Conservation (phyloP, 345 rosid genomes). For the Lagerstroemia speciosa region DNA sequence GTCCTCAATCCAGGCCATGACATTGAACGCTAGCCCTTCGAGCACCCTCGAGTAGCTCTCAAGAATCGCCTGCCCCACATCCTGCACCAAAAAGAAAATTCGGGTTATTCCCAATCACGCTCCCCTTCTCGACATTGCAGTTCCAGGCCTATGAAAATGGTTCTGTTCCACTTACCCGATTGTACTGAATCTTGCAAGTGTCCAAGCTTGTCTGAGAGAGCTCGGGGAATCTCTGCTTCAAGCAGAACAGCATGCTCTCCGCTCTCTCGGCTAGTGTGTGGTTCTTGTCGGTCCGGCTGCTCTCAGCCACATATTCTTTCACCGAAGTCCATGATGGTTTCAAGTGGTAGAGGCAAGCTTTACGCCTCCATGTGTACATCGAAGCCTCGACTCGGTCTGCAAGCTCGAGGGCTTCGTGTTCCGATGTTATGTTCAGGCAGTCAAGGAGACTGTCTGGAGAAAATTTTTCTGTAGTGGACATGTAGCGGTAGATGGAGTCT, state of each 20-base stretch:
- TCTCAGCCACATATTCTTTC: slow-evolving; percentile 12
- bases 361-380: slow-evolving; percentile 16
- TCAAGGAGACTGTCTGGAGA: slow-evolving; percentile 13
- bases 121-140: too few relatives aligned
- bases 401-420: slow-evolving; percentile 15
- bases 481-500: slow-evolving; percentile 11
- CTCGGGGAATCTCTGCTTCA: slow-evolving; percentile 18
- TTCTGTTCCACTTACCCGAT: slow-evolving; percentile 6
- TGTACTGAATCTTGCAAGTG: slow-evolving; percentile 20
- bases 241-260: slow-evolving; percentile 12
- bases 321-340: slow-evolving; percentile 19
- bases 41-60: slow-evolving; percentile 22
- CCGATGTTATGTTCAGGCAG: slow-evolving; percentile 8
- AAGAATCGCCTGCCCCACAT: slow-evolving; percentile 18
- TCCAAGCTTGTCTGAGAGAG: slow-evolving; percentile 21
- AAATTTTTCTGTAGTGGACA: slow-evolving; percentile 10
- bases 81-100: slow-evolving; percentile 9
- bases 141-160: too few relatives aligned
- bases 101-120: too few relatives aligned
- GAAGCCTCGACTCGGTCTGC: slow-evolving; percentile 17
- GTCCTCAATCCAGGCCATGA: slow-evolving; percentile 21
- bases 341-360: slow-evolving; percentile 10
- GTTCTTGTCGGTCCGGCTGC: slow-evolving; percentile 5
- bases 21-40: slow-evolving; percentile 20
- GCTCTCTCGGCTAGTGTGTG: slow-evolving; percentile 15